Evolutionary conservation across 106 monocot genomes (phyloP), one percentile per base, ranked within the genome.

Genomic region (Phalaenopsis equestris): DNA sequence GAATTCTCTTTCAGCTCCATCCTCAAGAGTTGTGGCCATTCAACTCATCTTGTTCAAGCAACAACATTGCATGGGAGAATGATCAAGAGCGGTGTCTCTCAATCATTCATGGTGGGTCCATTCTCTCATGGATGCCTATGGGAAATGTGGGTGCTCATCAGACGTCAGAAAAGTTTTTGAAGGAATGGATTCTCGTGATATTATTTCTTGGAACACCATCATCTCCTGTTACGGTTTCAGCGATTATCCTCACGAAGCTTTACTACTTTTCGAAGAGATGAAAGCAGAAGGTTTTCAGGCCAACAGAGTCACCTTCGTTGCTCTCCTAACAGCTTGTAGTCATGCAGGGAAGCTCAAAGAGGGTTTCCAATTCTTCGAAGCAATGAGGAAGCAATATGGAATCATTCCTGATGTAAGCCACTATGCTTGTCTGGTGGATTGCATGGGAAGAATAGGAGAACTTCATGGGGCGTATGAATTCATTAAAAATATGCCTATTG

Each of bases 201-300:
- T 42, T 37, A 83, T 95, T 37, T 90, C 92, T 2, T 92, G 95
- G 95, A 95, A 95, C 75, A 90, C 92, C 58, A 84, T 95, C 4
- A 92, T 90, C 75, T 92, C 95, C 11, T 90, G 83, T 45, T 90
- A 84, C 74, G 87, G 90, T 17, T 87, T 87, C 76, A 87, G 83
- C 78, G 72, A 81, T 16, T 15, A 14, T 55, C 90, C 92, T 42
- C 30, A 79, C 7, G 84, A 87, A 68, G 88, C 92, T 14, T 79
- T 92, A 7, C 55, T 42, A 0, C 78, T 88, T 2, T 92, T 89
- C 72, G 56, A 83, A 21, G 75, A 77, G 56, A 95, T 95, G 92
- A 67, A 81, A 75, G 79, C 77, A 45, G 36, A 75, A 24, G 90
- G 89, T 17, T 90, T 72, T 81, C 84, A 83, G 55, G 89, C 95